These are phyloP conservation scores for Gossypium bickii DNA, from an alignment of 345 rosid species.

Conservation along the genomic window DNA sequence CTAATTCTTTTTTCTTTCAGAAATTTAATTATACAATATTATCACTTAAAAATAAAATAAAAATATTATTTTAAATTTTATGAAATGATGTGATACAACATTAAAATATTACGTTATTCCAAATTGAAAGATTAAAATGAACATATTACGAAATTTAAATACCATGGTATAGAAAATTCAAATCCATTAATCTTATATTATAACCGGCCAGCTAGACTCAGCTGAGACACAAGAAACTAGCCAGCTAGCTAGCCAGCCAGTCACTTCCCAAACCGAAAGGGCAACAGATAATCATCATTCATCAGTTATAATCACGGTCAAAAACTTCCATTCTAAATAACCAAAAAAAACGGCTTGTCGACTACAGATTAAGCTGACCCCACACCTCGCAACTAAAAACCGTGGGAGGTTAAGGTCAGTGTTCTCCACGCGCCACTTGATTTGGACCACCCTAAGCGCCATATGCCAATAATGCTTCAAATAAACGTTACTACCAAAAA, in stretches of 20 bases:
- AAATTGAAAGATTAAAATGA: too few relatives aligned
- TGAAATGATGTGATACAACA: too few relatives aligned
- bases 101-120: too few relatives aligned
- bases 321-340: not conserved
- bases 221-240: not conserved
- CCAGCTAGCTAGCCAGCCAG: not conserved
- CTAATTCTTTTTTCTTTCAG: not conserved
- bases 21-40: too few relatives aligned
- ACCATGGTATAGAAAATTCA: too few relatives aligned
- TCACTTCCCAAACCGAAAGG: not conserved
- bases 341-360: not conserved
- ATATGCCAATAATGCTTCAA: not conserved
- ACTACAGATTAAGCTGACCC: conserved; percentile 7
- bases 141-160: too few relatives aligned
- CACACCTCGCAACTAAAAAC: not conserved
- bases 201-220: not conserved
- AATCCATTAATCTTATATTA: too few relatives aligned
- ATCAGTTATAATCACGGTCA: too few relatives aligned
- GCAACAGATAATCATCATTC: not conserved
- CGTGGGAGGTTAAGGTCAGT: not conserved
- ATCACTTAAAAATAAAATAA: too few relatives aligned
- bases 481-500: not conserved
- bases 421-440: conserved; percentile 1
- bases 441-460: not conserved
- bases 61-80: too few relatives aligned